Percentiles rank a stretch among this genome's conserved stretches.
These are phyloP conservation scores for Tolypocladium ophioglossoides DNA, from an alignment of 2,329 filamentous ascomycete species.

Conservation along the genomic window DNA sequence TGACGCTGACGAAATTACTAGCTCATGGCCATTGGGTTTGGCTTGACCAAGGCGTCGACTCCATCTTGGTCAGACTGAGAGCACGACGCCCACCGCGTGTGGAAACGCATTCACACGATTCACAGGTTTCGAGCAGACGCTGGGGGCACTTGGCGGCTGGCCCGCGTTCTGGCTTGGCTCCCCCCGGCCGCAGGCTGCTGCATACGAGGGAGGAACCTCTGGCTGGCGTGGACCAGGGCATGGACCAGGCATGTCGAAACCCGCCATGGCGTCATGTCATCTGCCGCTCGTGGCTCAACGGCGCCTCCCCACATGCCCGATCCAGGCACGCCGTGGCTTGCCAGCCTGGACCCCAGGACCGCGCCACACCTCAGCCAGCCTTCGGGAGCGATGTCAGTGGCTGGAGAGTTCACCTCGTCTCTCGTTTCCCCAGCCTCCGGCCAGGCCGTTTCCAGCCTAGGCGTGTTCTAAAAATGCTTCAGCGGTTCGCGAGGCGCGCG, in stretches of 20 bases:
- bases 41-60: neutral
- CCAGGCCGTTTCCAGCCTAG: neutral
- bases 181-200: too few species aligned
- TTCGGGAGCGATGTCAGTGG: neutral
- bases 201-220: neutral
- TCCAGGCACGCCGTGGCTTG: neutral
- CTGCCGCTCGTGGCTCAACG: neutral
- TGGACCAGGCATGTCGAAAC: neutral
- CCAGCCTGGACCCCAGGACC: neutral
- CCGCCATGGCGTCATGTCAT: constrained; percentile 1
- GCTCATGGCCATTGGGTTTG: neutral
- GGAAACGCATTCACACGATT: neutral
- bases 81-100: neutral
- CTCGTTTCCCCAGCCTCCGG: neutral
- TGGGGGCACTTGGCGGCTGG: neutral
- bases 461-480: neutral
- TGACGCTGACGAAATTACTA: neutral
- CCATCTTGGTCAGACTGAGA: neutral
- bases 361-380: neutral
- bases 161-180: neutral
- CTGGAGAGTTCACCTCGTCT: neutral
- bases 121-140: neutral
- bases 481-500: too few species aligned
- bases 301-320: neutral
- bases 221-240: neutral